Evolutionary conservation across 2,329 filamentous ascomycete species (phyloP), one percentile per base, ranked within the genome.

Genomic region (Aspergillus luchuensis): DNA sequence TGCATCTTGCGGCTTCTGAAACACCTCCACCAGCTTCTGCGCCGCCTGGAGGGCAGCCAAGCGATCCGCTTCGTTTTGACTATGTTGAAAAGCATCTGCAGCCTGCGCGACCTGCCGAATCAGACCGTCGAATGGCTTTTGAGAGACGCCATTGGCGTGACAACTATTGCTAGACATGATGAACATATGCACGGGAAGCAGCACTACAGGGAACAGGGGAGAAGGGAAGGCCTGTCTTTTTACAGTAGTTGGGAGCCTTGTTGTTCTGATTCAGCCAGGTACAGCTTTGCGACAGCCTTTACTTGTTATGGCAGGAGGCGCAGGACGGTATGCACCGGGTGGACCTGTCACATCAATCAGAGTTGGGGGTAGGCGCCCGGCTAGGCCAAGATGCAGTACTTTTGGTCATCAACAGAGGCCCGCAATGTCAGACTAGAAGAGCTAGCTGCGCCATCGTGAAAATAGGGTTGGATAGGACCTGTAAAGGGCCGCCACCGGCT

Each of bases 1-100:
- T 33, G 56, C 41, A 19, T 64, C 62, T 25, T 60, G 56, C 1
- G 62, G 62, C 8, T 45, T 57, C 15, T 60, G 60, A 5, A 62
- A 53, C 5, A 41, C 54, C 6, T 28, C 39, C 13, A 64, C 53
- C 1, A 64, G 54, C 6, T 47, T 43, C 30, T 62, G 53, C 1
- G 57, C 59, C 8, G 57, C 60, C 15, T 62, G 57, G 11, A 64
- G 53, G 8, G 60, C 59, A 19, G 49, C 50, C 2, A 62, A 5
- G 2, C 62, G 50, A 41, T 62, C 62, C 4, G 51, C 56, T 39
- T 59, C 60, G 2, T 25, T 6, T 4, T 53, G 28, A 2, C 21
- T 6, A n/a, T 15, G 15, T 36, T 56, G 50, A 23, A 58, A 60
- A 0, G 43, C 25, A 21, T 17, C 17, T 3, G 56, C 38, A 6